Percentiles rank a stretch among this genome's conserved stretches.
Conservation (phyloP, 1,284 basidiomycete species). For the Fomitopsis pinicola region DNA sequence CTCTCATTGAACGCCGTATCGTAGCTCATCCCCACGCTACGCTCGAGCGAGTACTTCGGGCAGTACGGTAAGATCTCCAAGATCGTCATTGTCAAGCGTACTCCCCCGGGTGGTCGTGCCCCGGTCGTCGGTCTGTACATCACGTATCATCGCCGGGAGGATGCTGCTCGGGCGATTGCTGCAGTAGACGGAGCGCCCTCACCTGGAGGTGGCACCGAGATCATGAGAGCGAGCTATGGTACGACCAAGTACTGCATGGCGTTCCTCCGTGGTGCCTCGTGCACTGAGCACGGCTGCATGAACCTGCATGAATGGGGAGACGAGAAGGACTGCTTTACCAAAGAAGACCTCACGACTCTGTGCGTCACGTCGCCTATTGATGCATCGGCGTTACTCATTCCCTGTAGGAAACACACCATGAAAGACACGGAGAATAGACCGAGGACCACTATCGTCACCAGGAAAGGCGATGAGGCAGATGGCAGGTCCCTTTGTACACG, state of each 20-base stretch:
- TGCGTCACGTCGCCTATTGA: slow-evolving; percentile 36
- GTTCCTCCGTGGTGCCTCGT: slow-evolving; percentile 85
- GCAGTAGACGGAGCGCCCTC: slow-evolving; percentile 90
- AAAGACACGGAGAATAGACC: slow-evolving; percentile 74
- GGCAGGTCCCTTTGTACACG: slow-evolving; percentile 35
- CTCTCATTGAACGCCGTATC: slow-evolving; percentile 12
- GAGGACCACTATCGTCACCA: slow-evolving; percentile 40
- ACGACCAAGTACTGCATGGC: slow-evolving; percentile 98
- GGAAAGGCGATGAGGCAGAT: slow-evolving; percentile 58
- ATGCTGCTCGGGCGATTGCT: slow-evolving; percentile 90
- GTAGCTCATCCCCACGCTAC: slow-evolving; percentile 91
- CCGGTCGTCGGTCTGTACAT: slow-evolving; percentile 94
- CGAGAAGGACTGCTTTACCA: slow-evolving; percentile 95
- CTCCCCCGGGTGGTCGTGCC: slow-evolving; percentile 65
- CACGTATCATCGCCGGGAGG: slow-evolving; percentile 92
- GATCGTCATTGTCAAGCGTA: slow-evolving; percentile 91
- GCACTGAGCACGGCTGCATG: slow-evolving; percentile 88
- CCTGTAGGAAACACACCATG: slow-evolving; percentile 76
- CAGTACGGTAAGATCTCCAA: slow-evolving; percentile 99
- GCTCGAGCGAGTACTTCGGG: slow-evolving; percentile 96
- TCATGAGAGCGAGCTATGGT: slow-evolving; percentile 92
- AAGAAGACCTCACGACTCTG: slow-evolving; percentile 88
- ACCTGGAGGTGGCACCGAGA: slow-evolving; percentile 73
- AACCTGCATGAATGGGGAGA: slow-evolving; percentile 98
- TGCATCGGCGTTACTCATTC: slow-evolving; percentile 7